Conservation (phyloP, 108 stramenopile genomes). For the Bacterosira constricta region DNA sequence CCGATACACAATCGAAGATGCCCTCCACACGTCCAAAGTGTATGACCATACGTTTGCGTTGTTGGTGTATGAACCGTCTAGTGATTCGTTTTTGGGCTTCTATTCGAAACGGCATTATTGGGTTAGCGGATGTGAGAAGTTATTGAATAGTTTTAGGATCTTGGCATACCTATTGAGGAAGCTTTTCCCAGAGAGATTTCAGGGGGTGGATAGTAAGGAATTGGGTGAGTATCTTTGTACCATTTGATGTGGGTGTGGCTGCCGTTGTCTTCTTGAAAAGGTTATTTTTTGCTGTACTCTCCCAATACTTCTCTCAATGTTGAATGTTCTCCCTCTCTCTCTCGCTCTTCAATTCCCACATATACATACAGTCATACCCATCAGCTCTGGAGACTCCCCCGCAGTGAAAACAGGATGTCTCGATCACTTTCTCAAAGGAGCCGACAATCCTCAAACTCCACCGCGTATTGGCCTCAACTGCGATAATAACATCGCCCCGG, state of each 20-base stretch:
- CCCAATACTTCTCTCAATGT: no score
- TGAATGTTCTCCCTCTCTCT: no score
- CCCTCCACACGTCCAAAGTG: background rate
- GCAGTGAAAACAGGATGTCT: constrained; percentile 22
- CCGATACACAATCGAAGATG: constrained; percentile 3
- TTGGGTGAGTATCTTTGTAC: constrained; percentile 24
- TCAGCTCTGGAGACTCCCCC: constrained; percentile 38
- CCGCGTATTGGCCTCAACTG: no score
- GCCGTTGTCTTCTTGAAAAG: no score
- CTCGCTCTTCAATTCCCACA: no score
- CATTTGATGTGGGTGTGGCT: no score
- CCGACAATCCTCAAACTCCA: no score
- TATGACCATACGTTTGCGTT: background rate
- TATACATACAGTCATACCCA: background rate
- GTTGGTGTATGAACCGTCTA: constrained; percentile 6
- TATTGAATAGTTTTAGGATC: background rate
- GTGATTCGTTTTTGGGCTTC: background rate
- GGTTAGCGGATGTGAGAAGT: background rate
- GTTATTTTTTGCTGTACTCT: no score
- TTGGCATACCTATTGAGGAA: constrained; percentile 21
- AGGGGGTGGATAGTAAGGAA: background rate
- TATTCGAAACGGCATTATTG: constrained; percentile 1
- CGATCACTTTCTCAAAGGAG: background rate
- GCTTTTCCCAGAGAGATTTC: constrained; percentile 43
- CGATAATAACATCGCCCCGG: constrained; percentile 15